These are phyloP conservation scores for Spatholobus suberectus DNA, from an alignment of 306 rosid genomes.

Conservation along the genomic window DNA sequence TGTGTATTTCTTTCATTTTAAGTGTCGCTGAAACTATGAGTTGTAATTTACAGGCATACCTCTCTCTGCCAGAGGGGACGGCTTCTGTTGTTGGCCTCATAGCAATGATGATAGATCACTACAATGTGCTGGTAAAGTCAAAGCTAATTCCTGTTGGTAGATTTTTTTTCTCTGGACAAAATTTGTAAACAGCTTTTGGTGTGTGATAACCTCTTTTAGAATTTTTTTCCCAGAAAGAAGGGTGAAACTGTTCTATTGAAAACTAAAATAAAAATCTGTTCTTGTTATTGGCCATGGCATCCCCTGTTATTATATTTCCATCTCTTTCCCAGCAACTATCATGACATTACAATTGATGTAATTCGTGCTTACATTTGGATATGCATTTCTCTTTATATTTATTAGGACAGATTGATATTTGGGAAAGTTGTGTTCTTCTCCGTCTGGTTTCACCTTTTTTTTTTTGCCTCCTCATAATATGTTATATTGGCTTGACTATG, in stretches of 20 bases:
- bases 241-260: background rate
- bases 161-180: background rate
- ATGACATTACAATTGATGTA: conserved; percentile 2
- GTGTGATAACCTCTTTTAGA: conserved; percentile 2
- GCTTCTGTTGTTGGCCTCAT: conserved; percentile 85
- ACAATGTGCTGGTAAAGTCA: conserved; percentile 72
- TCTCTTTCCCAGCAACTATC: conserved; percentile 1
- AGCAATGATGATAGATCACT: conserved; percentile 61
- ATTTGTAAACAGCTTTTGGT: conserved; percentile 18
- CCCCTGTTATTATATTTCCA: background rate
- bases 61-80: conserved; percentile 87
- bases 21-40: conserved; percentile 23
- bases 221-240: background rate
- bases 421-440: conserved; percentile 2
- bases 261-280: background rate
- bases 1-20: conserved; percentile 5
- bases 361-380: background rate
- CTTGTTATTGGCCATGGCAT: background rate
- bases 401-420: conserved; percentile 19
- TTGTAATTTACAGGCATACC: conserved; percentile 74
- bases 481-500: conserved; percentile 22
- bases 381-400: conserved; percentile 28
- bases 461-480: background rate
- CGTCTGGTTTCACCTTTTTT: background rate
- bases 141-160: background rate